Evolutionary conservation across 495 filamentous ascomycete genomes (phyloP).

Genomic region (Cercophora samala): DNA sequence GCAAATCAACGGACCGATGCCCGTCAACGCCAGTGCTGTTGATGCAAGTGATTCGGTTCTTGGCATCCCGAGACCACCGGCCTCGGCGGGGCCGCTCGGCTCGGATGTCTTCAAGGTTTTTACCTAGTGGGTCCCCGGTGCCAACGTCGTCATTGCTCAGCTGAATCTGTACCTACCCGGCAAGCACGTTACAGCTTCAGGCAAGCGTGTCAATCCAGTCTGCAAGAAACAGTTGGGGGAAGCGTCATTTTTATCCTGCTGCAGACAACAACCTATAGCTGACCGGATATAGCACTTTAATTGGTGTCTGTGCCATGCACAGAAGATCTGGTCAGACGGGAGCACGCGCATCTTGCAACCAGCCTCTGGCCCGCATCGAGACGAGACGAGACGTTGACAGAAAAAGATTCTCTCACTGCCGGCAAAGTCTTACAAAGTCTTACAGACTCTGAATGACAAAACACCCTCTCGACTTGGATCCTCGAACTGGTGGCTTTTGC

Average conservation of each 20-base stretch:
- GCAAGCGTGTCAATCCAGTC: neutral
- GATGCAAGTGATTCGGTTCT: neutral
- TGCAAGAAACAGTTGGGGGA: neutral
- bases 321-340: constrained; percentile 5
- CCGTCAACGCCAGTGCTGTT: too few relatives aligned
- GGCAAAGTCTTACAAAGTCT: too few relatives aligned
- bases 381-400: neutral
- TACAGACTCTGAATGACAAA: neutral
- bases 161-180: neutral
- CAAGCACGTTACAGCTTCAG: neutral
- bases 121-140: neutral
- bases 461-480: neutral
- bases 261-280: neutral
- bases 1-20: too few relatives aligned
- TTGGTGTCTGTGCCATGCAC: constrained; percentile 1
- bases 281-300: constrained; percentile 4
- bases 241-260: neutral
- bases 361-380: neutral
- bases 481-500: neutral
- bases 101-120: neutral
- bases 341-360: neutral
- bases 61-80: neutral
- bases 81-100: neutral
- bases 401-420: too few relatives aligned
- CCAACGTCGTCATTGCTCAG: neutral